Evolutionary conservation across 2,329 filamentous ascomycete species (phyloP).

Genomic region (Huntiella omanensis): DNA sequence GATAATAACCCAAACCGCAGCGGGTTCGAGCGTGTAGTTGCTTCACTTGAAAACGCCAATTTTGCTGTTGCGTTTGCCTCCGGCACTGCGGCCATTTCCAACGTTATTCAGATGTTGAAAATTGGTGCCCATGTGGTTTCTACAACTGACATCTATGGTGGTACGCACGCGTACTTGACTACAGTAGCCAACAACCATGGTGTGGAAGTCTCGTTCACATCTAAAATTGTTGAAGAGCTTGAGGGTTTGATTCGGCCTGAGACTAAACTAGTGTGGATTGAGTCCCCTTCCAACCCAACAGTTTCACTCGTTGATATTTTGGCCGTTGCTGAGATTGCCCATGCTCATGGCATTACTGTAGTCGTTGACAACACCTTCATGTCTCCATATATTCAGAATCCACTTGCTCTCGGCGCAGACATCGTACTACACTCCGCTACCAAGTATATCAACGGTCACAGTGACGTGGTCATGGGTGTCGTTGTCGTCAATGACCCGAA

Average conservation of each 20-base stretch:
- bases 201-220: constrained; percentile 85
- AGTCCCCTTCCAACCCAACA: constrained; percentile 87
- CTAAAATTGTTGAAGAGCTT: constrained; percentile 78
- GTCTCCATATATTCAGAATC: constrained; percentile 91
- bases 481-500: constrained; percentile 82
- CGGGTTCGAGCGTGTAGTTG: constrained; percentile 84
- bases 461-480: constrained; percentile 92
- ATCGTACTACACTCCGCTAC: constrained; percentile 94
- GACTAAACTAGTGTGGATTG: constrained; percentile 94
- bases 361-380: constrained; percentile 99
- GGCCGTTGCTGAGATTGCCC: constrained; percentile 63
- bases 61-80: constrained; percentile 90
- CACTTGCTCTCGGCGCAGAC: constrained; percentile 83
- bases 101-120: constrained; percentile 80
- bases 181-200: constrained; percentile 90
- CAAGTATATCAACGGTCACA: constrained; percentile 97
- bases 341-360: constrained; percentile 74
- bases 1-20: constrained; percentile 87
- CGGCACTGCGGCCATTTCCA: constrained; percentile 83
- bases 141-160: constrained; percentile 93
- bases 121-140: constrained; percentile 86
- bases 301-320: constrained; percentile 82
- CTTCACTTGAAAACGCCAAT: constrained; percentile 78
- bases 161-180: constrained; percentile 96
- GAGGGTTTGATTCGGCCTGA: constrained; percentile 64